Evolutionary conservation across 768 basidiomycete species (phyloP), one percentile per base, ranked within the genome.

Genomic region (Hygrocybe coccinea): DNA sequence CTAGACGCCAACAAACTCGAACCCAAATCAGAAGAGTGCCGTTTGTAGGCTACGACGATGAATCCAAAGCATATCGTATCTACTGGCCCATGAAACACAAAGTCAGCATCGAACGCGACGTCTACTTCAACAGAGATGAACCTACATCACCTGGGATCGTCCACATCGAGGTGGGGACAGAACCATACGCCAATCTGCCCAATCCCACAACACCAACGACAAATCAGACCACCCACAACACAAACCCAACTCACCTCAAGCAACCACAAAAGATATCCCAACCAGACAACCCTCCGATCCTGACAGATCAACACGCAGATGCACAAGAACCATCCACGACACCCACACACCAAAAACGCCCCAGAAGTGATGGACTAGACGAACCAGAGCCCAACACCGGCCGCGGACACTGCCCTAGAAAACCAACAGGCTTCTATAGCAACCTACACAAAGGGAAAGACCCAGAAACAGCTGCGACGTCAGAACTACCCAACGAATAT

Each of bases 91-190:
- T 24, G 1, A 64, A 67, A 36, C 50, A 58, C 1, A 46, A 10
- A 15, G 60, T 72, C 2, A 64, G 62, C 11, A 58, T 68, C 24
- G 71, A 72, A 46, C 33, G 62, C 24, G 62, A 71, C 53, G 55
- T 67, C 14, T 44, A 53, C n/a, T 64, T 65, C 54, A 60, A 65
- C 48, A 29, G 29, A 29, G 29, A 29, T 58, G 59, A 39, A 41
- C 63, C n/a, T 60, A 62, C 12, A 45, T 49, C 1, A 49, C 62
- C 56, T 21, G 63, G 63, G 38, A 60, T 36, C 43, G 56, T 60
- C 39, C 58, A 56, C 56, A 64, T 69, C 64, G 68, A 70, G 62
- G 66, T 64, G 65, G 67, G 65, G 66, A 65, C 60, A 48, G 56
- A 58, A 21, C 12, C 12, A 11, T 14, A 12, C 17, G 15, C 12